phyloP scores from a whole-genome alignment of 208 protist species.

The Trypanosoma rangeli region DNA sequence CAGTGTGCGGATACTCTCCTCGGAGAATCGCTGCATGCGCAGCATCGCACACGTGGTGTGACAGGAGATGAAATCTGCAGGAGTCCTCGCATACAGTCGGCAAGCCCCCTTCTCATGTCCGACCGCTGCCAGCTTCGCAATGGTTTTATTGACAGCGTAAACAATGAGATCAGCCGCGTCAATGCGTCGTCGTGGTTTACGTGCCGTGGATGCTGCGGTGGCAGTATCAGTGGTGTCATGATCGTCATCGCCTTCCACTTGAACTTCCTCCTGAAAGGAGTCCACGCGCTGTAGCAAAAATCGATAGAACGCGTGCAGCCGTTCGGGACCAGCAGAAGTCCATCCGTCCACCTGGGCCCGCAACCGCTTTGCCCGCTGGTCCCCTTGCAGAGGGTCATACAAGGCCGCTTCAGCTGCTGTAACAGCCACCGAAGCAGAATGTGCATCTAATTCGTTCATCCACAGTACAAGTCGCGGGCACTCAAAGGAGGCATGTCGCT shows the following conservation, averaged over 20 bases:
- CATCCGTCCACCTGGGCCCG: slow-evolving; percentile 81
- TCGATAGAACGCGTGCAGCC: slow-evolving; percentile 78
- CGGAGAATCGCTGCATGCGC: slow-evolving; percentile 59
- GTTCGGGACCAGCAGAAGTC: slow-evolving; percentile 76
- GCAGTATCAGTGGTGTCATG: not conserved
- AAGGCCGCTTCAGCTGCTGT: slow-evolving; percentile 17
- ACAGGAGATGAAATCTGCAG: slow-evolving; percentile 34
- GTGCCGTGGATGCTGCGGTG: not conserved
- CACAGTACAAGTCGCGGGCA: slow-evolving; percentile 70
- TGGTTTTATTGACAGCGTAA: slow-evolving; percentile 74
- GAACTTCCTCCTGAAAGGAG: slow-evolving; percentile 24
- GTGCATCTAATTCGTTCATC: slow-evolving; percentile 48
- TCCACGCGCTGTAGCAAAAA: slow-evolving; percentile 65
- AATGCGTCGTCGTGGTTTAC: slow-evolving; percentile 2
- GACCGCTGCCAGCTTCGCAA: slow-evolving; percentile 49
- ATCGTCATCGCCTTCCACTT: slow-evolving; percentile 13
- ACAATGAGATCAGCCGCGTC: slow-evolving; percentile 50
- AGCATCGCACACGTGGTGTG: slow-evolving; percentile 62
- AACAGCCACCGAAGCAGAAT: not conserved
- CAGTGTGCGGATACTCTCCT: slow-evolving; percentile 53
- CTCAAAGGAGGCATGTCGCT: slow-evolving; percentile 67
- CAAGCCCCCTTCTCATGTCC: slow-evolving; percentile 54
- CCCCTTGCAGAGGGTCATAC: slow-evolving; percentile 13
- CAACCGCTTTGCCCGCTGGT: slow-evolving; percentile 38
- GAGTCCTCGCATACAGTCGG: slow-evolving; percentile 66